phyloP scores from a whole-genome alignment of 2,329 filamentous ascomycete species.

The Aureobasidium sp. region DNA sequence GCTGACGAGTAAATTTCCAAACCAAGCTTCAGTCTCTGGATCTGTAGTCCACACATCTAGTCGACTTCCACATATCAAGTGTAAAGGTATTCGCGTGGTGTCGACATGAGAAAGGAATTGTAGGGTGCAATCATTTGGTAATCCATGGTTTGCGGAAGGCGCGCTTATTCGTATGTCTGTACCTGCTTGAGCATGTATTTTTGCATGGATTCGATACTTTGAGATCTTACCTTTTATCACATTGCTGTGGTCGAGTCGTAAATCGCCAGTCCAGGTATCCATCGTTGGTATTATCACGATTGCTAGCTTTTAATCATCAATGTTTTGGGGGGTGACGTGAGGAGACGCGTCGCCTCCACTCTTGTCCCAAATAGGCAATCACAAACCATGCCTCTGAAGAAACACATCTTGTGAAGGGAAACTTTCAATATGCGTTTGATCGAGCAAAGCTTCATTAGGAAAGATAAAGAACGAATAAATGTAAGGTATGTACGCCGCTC shows the following conservation, averaged over 20 bases:
- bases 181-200: neutral
- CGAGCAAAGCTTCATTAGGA: conserved; percentile 37
- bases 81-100: conserved; percentile 33
- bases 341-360: conserved; percentile 1
- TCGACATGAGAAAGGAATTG: conserved; percentile 37
- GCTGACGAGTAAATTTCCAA: conserved; percentile 30
- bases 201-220: neutral
- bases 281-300: neutral
- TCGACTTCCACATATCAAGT: conserved; percentile 32
- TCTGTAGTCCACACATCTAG: conserved; percentile 33
- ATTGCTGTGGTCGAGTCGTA: conserved; percentile 3
- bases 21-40: conserved; percentile 33
- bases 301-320: neutral
- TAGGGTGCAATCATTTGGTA: conserved; percentile 6
- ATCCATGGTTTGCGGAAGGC: neutral
- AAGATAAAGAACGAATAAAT: neutral
- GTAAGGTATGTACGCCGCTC: neutral
- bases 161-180: conserved; percentile 7
- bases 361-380: conserved; percentile 3
- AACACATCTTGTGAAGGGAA: no score
- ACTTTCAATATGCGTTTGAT: no score
- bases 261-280: neutral
- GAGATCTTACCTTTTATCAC: neutral
- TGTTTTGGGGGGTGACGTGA: neutral
- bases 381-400: no score